These are phyloP conservation scores for Tolypocladium album DNA, from an alignment of 2,329 filamentous ascomycete genomes.

Conservation along the genomic window DNA sequence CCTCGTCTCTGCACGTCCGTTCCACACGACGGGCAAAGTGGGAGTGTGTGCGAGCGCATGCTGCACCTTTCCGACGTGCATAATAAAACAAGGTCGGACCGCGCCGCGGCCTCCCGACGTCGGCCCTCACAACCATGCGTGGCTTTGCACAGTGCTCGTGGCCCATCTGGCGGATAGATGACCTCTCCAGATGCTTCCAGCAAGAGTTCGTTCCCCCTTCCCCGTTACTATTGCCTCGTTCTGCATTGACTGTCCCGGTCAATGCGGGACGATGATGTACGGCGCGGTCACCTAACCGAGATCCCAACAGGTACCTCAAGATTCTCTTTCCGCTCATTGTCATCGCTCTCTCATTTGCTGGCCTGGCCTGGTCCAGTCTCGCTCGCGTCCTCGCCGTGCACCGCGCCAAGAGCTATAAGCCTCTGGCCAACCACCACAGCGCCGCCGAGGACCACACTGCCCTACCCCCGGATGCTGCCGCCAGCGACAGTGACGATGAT, in stretches of 20 bases:
- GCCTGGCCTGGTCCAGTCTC: constrained; percentile 49
- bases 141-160: constrained; percentile 41
- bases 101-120: constrained; percentile 1
- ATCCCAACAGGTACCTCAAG: constrained; percentile 32
- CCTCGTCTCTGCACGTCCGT: neutral
- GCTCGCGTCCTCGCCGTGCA: constrained; percentile 41
- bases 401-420: constrained; percentile 43
- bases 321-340: constrained; percentile 67
- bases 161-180: constrained; percentile 53
- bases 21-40: neutral
- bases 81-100: neutral
- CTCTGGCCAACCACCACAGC: constrained; percentile 32
- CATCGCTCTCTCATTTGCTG: constrained; percentile 58
- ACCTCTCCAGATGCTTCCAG: constrained; percentile 53
- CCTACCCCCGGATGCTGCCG: constrained; percentile 35
- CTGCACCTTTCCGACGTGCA: neutral
- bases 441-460: constrained; percentile 36
- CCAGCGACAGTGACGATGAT: constrained; percentile 47
- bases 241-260: constrained; percentile 1
- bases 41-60: neutral
- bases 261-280: neutral
- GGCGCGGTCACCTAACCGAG: neutral
- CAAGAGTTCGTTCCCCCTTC: constrained; percentile 46
- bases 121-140: constrained; percentile 26
- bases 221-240: neutral